phyloP scores from a whole-genome alignment of 169 alveolate genomes.

The Cryptosporidium muris region DNA sequence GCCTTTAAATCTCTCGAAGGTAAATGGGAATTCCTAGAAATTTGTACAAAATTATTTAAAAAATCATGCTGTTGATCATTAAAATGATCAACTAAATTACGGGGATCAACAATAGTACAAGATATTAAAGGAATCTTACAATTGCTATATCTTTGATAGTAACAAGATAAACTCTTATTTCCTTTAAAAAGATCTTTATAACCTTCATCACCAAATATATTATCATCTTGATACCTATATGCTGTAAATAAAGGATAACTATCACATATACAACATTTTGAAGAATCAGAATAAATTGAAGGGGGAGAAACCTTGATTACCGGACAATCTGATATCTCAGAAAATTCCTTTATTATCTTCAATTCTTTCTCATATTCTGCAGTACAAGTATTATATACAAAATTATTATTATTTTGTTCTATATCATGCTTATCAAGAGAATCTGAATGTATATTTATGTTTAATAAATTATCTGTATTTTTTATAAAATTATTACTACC shows the following conservation, averaged over 20 bases:
- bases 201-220: background rate
- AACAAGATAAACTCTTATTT: too few species aligned
- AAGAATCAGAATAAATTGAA: conserved; percentile 1
- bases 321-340: conserved; percentile 42
- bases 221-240: background rate
- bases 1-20: too few species aligned
- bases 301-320: conserved; percentile 68
- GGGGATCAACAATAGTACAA: conserved; percentile 40
- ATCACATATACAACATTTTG: conserved; percentile 59
- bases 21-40: background rate
- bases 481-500: too few species aligned
- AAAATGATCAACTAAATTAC: background rate
- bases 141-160: conserved; percentile 59
- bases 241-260: background rate
- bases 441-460: too few species aligned
- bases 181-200: background rate
- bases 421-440: background rate
- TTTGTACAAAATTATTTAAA: background rate
- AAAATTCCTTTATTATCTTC: background rate
- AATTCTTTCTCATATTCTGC: background rate
- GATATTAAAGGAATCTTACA: conserved; percentile 43
- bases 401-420: background rate
- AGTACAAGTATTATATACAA: background rate
- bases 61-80: too few species aligned
- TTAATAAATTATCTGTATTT: too few species aligned